Evolutionary conservation across 1,284 basidiomycete species (phyloP), one percentile per base, ranked within the genome.

Genomic region (Wolfiporia cocos): DNA sequence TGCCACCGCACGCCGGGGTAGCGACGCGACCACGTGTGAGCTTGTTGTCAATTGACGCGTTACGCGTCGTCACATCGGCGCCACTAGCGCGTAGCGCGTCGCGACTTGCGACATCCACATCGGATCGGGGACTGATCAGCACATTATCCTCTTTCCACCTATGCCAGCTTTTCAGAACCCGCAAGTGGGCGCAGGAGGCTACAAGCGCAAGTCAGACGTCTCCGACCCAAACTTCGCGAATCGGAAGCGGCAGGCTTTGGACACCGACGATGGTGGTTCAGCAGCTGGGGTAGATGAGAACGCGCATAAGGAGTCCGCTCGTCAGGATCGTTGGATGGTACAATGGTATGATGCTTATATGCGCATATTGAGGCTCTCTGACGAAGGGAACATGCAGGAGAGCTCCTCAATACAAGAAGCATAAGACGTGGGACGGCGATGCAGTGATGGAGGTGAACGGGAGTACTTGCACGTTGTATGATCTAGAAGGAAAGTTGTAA

Each of bases 361-460:
- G 18, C 22, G 11, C 24, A 7, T 28, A 14, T 28, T 9, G 26
- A 28, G 26, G 7, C 14, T 7, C 9, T 28, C 26, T 28, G 14
- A 28, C 26, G 26, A 7, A 9, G 7, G 47, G 15, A 30, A 37
- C 29, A 41, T 21, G 23, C 40, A 86, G 86, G 87, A 69, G 92
- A 41, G 78, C 73, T 46, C 86, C 77, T 21, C 90, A 94, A 61
- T 68, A 71, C 23, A 86, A 80, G 62, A 95, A 94, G 63, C 85
- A 95, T 61, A 95, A 94, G 64, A 92, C 88, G 0, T 95, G 92
- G 92, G 90, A 95, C 49, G 87, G 83, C 26, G 84, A 86, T 57
- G 84, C 74, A 15, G 69, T 87, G n/a, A 64, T 88, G 5, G 73
- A 78, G 14, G 66, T 79, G 12, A 68, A 56, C 40, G 68, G 64